Base-by-base conservation (phyloP, 2,329 filamentous ascomycete species). In the Microthyrium microscopicum region DNA sequence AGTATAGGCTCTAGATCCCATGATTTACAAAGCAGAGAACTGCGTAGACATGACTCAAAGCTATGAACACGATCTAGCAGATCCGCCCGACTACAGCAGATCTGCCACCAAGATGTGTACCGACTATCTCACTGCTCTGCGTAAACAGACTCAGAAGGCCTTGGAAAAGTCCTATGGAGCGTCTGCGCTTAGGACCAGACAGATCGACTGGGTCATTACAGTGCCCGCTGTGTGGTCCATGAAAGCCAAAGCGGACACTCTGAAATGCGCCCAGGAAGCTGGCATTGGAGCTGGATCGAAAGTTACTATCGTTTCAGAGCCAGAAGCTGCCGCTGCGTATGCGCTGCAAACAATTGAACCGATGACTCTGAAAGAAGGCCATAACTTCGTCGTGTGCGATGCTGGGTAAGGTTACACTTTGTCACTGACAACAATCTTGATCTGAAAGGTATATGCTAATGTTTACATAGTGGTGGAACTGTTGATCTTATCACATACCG, bases 401-500 rank as follows among this genome's bases (percentile, higher is more conserved):
- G 29, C 29, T 4, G 29, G 29, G 4, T n/a, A n/a, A n/a, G n/a
- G n/a, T n/a, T n/a, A n/a, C n/a, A n/a, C n/a, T n/a, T n/a, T n/a
- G n/a, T n/a, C n/a, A n/a, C n/a, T n/a, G n/a, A n/a, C n/a, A n/a
- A n/a, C n/a, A n/a, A n/a, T n/a, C n/a, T n/a, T n/a, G n/a, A n/a
- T n/a, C n/a, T n/a, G n/a, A n/a, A n/a, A n/a, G n/a, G n/a, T n/a
- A n/a, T n/a, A n/a, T n/a, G n/a, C n/a, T n/a, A n/a, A n/a, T n/a
- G n/a, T n/a, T n/a, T n/a, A n/a, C n/a, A n/a, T n/a, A n/a, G n/a
- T n/a, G 29, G 29, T 15, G 29, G 29, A 7, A 31, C 29, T 5
- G 29, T 31, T 3, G 29, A 31, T 21, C 20, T 31, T 18, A 31
- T 22, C 4, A 37, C 38, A 4, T 39, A 37, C 24, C 24, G 17